Conservation (phyloP, 768 basidiomycete species). For the Rhizopogon salebrosus region DNA sequence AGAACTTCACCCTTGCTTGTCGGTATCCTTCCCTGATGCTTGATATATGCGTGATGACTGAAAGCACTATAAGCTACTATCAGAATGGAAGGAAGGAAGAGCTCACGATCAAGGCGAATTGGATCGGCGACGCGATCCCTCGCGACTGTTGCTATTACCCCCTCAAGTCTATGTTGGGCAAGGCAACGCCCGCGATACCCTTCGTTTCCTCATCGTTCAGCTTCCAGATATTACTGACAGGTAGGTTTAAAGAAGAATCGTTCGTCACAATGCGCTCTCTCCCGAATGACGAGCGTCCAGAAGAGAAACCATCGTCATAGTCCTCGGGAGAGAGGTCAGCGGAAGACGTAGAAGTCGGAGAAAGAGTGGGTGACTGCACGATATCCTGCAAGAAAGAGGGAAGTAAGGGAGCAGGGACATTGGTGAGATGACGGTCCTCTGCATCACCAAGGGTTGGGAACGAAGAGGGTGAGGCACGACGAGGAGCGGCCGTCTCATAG, state of each 20-base stretch:
- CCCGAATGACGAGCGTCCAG: conserved; percentile 19
- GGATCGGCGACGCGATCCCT: conserved; percentile 24
- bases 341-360: conserved; percentile 61
- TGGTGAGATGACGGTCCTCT: conserved; percentile 14
- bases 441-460: conserved; percentile 26
- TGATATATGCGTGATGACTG: neutral
- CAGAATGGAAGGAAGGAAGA: neutral
- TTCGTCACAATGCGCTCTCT: conserved; percentile 22
- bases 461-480: conserved; percentile 36
- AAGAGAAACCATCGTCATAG: conserved; percentile 31
- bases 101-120: conserved; percentile 16
- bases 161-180: conserved; percentile 37
- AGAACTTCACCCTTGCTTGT: neutral
- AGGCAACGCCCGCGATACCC: conserved; percentile 43
- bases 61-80: neutral
- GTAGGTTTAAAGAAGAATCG: conserved; percentile 24
- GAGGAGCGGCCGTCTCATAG: conserved; percentile 59
- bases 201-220: conserved; percentile 69
- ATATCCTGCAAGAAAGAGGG: conserved; percentile 77
- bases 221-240: conserved; percentile 60
- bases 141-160: conserved; percentile 36
- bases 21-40: conserved; percentile 1
- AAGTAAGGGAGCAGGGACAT: conserved; percentile 48
- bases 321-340: conserved; percentile 65
- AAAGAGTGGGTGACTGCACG: conserved; percentile 60